Evolutionary conservation across 1,284 basidiomycete genomes (phyloP).

Genomic region (Jaminaea rosea): DNA sequence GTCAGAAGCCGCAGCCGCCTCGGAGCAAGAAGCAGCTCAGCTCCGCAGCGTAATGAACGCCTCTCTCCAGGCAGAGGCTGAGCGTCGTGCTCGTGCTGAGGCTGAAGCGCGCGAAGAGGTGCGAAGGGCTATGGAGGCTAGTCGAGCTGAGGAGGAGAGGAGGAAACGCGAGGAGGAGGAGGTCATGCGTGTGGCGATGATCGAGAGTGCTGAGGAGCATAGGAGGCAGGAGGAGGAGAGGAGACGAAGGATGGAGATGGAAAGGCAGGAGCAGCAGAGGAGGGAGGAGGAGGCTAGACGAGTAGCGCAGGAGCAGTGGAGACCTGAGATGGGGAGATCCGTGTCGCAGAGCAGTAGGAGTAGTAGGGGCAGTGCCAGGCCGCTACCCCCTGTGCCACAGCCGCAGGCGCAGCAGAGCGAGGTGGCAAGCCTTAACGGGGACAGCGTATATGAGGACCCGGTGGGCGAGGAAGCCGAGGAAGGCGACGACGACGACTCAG

Average conservation of each 20-base stretch:
- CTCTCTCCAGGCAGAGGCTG: neutral
- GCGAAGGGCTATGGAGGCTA: neutral
- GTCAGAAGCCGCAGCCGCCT: neutral
- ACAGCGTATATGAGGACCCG: constrained; percentile 3
- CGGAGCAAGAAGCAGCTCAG: neutral
- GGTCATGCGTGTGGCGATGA: neutral
- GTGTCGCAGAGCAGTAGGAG: neutral
- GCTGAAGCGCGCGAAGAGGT: constrained; percentile 4
- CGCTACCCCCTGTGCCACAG: neutral
- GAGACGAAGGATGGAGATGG: neutral
- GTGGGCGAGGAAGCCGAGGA: neutral
- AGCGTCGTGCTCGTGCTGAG: neutral
- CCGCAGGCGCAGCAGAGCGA: neutral
- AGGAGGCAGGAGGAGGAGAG: constrained; percentile 2
- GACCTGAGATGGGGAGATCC: neutral
- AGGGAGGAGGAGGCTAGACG: constrained; percentile 6
- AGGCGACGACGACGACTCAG: neutral
- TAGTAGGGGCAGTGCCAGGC: neutral
- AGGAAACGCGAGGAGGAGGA: neutral
- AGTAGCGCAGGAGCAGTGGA: neutral
- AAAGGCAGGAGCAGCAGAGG: constrained; percentile 3
- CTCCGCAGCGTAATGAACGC: neutral
- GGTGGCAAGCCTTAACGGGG: neutral
- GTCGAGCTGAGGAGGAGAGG: neutral
- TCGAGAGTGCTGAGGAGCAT: neutral